These are phyloP conservation scores for Saksenaea oblongispora DNA, from an alignment of 371 early-diverging fungal species.

Conservation along the genomic window DNA sequence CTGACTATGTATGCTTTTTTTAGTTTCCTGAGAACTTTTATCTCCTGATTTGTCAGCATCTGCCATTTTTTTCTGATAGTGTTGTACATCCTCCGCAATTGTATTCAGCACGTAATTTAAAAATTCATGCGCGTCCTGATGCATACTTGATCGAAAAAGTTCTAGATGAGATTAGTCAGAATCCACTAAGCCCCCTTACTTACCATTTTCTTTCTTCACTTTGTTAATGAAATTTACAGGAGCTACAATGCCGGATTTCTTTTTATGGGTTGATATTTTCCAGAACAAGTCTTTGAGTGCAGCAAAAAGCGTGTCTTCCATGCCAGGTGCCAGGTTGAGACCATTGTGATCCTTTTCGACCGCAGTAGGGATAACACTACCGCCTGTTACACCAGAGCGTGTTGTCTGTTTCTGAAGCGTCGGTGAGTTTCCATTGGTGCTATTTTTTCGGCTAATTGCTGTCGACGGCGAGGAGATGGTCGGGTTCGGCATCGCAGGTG, in stretches of 20 bases:
- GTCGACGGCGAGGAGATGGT: slow-evolving; percentile 12
- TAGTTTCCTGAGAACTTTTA: slow-evolving; percentile 1
- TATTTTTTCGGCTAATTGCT: slow-evolving; percentile 13
- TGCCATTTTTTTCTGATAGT: slow-evolving; percentile 49
- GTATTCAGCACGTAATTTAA: slow-evolving; percentile 91
- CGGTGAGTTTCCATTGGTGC: slow-evolving; percentile 6
- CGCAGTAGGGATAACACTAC: slow-evolving; percentile 4
- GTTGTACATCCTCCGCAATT: slow-evolving; percentile 84
- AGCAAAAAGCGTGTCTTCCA: slow-evolving; percentile 82
- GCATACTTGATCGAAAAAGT: slow-evolving; percentile 89
- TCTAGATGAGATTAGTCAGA: slow-evolving; percentile 48
- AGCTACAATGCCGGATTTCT: slow-evolving; percentile 84
- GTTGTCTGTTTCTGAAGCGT: not conserved
- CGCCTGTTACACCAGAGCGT: not conserved
- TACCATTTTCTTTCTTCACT: slow-evolving; percentile 90
- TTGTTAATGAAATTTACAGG: slow-evolving; percentile 86
- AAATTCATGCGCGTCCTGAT: slow-evolving; percentile 98
- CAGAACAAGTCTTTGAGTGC: slow-evolving; percentile 88
- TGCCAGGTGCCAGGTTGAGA: slow-evolving; percentile 52
- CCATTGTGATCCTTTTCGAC: slow-evolving; percentile 44
- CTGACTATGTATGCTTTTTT: slow-evolving; percentile 13
- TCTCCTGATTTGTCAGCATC: slow-evolving; percentile 14
- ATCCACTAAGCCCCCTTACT: not conserved
- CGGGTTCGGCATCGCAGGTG: slow-evolving; percentile 20
- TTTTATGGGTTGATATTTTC: slow-evolving; percentile 80